A percentile compares a stretch with the other conserved stretches of the same genome.
Evolutionary conservation across 2,329 filamentous ascomycete genomes (phyloP).

Genomic region (Exophiala lecanii-corni): DNA sequence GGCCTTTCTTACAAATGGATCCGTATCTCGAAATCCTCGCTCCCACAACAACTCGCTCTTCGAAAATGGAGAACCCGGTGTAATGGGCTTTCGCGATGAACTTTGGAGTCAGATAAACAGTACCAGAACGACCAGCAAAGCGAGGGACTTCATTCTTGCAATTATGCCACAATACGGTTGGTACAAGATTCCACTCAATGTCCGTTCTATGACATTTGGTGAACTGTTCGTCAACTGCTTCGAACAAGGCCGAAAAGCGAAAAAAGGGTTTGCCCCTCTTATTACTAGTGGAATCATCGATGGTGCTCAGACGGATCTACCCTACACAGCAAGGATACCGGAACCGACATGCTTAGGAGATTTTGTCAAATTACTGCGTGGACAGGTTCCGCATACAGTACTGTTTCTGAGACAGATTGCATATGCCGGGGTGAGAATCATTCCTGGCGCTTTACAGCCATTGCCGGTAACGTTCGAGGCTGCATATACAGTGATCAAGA

Average conservation of each 20-base stretch:
- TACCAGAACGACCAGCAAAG: background rate
- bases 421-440: too few relatives aligned
- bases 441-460: too few relatives aligned
- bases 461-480: too few relatives aligned
- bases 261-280: background rate
- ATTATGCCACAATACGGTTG: slow-evolving; percentile 5
- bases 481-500: too few relatives aligned
- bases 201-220: background rate
- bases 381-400: too few relatives aligned
- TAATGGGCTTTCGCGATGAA: background rate
- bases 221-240: background rate
- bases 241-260: background rate
- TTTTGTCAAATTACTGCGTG: too few relatives aligned
- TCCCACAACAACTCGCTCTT: too few relatives aligned
- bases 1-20: background rate
- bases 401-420: too few relatives aligned
- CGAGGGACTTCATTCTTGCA: slow-evolving; percentile 4
- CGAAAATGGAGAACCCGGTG: too few relatives aligned
- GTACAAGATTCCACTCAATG: slow-evolving; percentile 1
- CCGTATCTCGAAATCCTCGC: background rate
- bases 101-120: slow-evolving; percentile 1
- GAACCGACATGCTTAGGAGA: background rate
- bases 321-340: background rate
- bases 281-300: background rate
- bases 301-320: background rate